These are phyloP conservation scores for Penicillium simplicissimum DNA, from an alignment of 495 filamentous ascomycete species.

Conservation along the genomic window DNA sequence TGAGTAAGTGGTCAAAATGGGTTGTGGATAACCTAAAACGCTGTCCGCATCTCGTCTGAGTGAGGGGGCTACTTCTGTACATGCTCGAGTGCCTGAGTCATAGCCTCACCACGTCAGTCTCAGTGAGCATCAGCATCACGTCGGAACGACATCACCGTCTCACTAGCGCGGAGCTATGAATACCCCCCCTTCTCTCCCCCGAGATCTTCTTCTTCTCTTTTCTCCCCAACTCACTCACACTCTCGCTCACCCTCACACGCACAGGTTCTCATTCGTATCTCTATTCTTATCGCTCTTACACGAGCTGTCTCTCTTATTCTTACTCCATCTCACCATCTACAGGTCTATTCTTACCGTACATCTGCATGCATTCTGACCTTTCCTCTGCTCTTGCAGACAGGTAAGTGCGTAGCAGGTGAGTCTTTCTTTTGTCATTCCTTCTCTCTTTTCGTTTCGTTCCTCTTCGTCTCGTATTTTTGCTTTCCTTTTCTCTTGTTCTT, in stretches of 20 bases:
- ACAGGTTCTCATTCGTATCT: neutral
- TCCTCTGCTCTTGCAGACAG: neutral
- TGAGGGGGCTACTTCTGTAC: neutral
- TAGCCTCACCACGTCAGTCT: neutral
- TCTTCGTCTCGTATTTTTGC: neutral
- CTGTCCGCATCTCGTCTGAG: neutral
- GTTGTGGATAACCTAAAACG: neutral
- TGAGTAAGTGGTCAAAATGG: neutral
- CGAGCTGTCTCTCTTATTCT: neutral
- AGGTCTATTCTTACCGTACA: neutral
- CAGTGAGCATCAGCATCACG: neutral
- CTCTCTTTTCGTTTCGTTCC: neutral
- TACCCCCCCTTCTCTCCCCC: neutral
- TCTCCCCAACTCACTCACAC: neutral
- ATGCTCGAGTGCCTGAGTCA: neutral
- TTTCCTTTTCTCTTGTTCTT: neutral
- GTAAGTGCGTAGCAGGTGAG: neutral
- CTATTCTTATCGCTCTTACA: neutral
- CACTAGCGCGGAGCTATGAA: neutral
- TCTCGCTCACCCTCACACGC: neutral
- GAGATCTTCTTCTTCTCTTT: neutral
- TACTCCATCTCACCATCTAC: neutral
- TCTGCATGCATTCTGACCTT: neutral
- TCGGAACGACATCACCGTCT: neutral
- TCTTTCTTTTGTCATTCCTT: neutral